Evolutionary conservation across 2,329 filamentous ascomycete genomes (phyloP).

Genomic region (Xylaria hypoxylon): DNA sequence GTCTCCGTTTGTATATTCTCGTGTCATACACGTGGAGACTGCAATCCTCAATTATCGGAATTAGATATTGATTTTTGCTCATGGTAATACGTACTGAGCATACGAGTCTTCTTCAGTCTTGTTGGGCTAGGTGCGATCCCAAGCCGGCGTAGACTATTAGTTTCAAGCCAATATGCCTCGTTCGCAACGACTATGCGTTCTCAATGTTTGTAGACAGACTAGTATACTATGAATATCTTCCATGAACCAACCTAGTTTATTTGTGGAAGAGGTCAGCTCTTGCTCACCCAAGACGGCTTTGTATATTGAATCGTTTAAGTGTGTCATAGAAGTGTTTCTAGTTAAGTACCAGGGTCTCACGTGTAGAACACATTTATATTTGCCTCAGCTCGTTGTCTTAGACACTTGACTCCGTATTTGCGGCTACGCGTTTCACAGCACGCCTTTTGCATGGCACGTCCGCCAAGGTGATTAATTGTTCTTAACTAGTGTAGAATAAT

Average conservation of each 20-base stretch:
- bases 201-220: too few relatives aligned
- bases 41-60: too few relatives aligned
- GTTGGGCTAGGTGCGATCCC: too few relatives aligned
- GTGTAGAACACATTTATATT: neutral
- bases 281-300: neutral
- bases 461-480: neutral
- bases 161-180: too few relatives aligned
- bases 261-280: neutral
- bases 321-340: neutral
- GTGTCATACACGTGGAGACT: too few relatives aligned
- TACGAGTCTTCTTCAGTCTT: too few relatives aligned
- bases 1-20: too few relatives aligned
- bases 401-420: neutral
- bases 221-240: neutral
- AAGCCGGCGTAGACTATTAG: too few relatives aligned
- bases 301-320: neutral
- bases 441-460: neutral
- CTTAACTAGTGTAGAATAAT: constrained; percentile 6
- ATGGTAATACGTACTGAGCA: too few relatives aligned
- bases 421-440: neutral
- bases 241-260: neutral
- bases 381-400: neutral
- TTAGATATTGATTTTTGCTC: too few relatives aligned
- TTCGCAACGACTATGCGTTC: too few relatives aligned
- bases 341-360: neutral